Conservation (phyloP, 768 basidiomycete genomes). For the Tylopilus plumbeoviolaceoides region DNA sequence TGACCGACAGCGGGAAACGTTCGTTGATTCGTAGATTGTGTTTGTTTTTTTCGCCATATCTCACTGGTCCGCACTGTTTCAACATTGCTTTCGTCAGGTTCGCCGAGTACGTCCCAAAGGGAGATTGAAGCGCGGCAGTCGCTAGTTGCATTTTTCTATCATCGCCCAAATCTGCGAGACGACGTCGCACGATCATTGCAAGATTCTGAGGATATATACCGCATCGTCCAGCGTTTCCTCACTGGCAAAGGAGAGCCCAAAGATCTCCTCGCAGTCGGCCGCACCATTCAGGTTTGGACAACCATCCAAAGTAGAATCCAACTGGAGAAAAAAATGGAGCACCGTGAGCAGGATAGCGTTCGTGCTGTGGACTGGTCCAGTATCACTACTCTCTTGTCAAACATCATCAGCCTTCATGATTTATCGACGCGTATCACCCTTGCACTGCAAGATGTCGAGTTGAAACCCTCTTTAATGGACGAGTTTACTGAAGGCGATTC, state of each 20-base stretch:
- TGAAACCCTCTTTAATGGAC: constrained; percentile 12
- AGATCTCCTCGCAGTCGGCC: constrained; percentile 63
- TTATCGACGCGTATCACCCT: constrained; percentile 56
- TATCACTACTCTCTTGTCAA: constrained; percentile 49
- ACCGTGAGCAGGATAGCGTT: constrained; percentile 19
- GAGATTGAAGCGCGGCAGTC: constrained; percentile 75
- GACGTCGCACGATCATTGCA: constrained; percentile 57
- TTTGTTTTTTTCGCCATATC: constrained; percentile 34
- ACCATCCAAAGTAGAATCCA: constrained; percentile 46
- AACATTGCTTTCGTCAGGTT: constrained; percentile 46
- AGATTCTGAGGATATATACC: constrained; percentile 63
- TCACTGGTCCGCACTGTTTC: constrained; percentile 8
- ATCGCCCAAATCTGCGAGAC: constrained; percentile 55
- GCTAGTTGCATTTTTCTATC: constrained; percentile 68
- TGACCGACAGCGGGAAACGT: constrained; percentile 73
- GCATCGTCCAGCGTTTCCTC: constrained; percentile 74
- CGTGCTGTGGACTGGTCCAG: constrained; percentile 48
- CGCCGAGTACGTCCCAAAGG: constrained; percentile 70
- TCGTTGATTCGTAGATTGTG: constrained; percentile 75
- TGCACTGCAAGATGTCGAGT: constrained; percentile 39
- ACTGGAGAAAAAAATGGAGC: constrained; percentile 56
- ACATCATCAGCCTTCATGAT: constrained; percentile 45
- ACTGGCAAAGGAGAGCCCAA: constrained; percentile 60
- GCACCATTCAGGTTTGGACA: constrained; percentile 59
- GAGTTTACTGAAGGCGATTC: constrained; percentile 24